Conservation (phyloP, 371 early-diverging fungal species). For the Circinella umbellata region DNA sequence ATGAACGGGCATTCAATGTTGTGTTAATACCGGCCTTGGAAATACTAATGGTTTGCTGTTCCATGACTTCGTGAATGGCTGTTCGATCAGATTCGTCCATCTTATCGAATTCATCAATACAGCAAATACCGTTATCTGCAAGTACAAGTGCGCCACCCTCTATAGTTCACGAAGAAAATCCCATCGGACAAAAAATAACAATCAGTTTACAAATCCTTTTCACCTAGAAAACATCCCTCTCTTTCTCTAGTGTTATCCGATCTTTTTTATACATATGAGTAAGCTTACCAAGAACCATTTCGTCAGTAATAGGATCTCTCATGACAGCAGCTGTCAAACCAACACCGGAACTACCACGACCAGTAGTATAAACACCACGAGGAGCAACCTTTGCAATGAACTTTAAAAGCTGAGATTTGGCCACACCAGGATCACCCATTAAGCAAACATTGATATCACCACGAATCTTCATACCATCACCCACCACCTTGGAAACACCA, state of each 20-base stretch:
- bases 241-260: not conserved
- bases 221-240: too few relatives aligned
- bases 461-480: slow-evolving; percentile 94
- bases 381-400: slow-evolving; percentile 88
- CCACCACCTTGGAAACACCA: slow-evolving; percentile 83
- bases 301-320: slow-evolving; percentile 86
- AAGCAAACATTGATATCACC: slow-evolving; percentile 96
- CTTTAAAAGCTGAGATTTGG: slow-evolving; percentile 92
- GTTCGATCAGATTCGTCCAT: slow-evolving; percentile 92
- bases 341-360: slow-evolving; percentile 93
- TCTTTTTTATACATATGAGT: not conserved
- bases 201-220: too few relatives aligned
- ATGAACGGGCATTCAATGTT: slow-evolving; percentile 90
- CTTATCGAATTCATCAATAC: slow-evolving; percentile 96
- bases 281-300: slow-evolving; percentile 77
- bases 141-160: slow-evolving; percentile 94
- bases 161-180: not conserved
- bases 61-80: slow-evolving; percentile 96
- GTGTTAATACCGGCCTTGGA: slow-evolving; percentile 95
- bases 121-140: slow-evolving; percentile 92
- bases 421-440: slow-evolving; percentile 99
- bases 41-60: slow-evolving; percentile 94
- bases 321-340: slow-evolving; percentile 93
- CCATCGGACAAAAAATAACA: too few relatives aligned
- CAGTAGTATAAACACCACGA: slow-evolving; percentile 93